Conservation (phyloP, 1,284 basidiomycete genomes). For the Coniferiporia sulphurascens region DNA sequence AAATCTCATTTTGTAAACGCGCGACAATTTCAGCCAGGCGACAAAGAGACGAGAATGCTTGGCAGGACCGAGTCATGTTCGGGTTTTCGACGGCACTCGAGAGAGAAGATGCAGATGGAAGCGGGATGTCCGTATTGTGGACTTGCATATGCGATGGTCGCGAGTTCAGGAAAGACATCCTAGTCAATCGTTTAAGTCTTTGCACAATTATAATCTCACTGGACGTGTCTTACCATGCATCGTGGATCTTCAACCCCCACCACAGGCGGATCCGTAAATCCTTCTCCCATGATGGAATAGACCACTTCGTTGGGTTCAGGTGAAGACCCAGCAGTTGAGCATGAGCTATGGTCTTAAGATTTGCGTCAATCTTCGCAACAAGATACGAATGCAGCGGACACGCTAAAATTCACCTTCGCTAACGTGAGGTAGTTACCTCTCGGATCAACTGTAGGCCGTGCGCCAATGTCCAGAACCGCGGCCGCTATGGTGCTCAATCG, state of each 20-base stretch:
- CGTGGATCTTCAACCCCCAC: slow-evolving; percentile 25
- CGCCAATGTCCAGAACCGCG: slow-evolving; percentile 22
- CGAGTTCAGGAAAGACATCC: slow-evolving; percentile 26
- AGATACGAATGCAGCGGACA: not conserved
- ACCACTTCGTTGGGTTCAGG: slow-evolving; percentile 23
- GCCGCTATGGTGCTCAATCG: slow-evolving; percentile 20
- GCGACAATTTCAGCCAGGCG: slow-evolving; percentile 23
- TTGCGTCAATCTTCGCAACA: not conserved
- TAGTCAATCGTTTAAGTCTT: not conserved
- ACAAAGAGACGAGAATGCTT: slow-evolving; percentile 18
- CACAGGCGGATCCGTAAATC: slow-evolving; percentile 22
- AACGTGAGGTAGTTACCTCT: slow-evolving; percentile 21
- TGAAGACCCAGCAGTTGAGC: slow-evolving; percentile 26
- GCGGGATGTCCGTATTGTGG: slow-evolving; percentile 18
- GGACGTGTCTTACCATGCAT: slow-evolving; percentile 18
- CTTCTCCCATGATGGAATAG: slow-evolving; percentile 26
- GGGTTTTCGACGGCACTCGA: slow-evolving; percentile 15
- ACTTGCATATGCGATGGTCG: slow-evolving; percentile 26
- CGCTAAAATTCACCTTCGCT: slow-evolving; percentile 17
- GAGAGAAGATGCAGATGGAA: slow-evolving; percentile 10
- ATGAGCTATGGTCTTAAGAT: slow-evolving; percentile 23
- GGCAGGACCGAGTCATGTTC: slow-evolving; percentile 17
- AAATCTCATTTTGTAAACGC: slow-evolving; percentile 24
- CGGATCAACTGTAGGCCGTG: slow-evolving; percentile 20
- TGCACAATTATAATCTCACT: not conserved